Base-by-base conservation (phyloP, 1,284 basidiomycete genomes). In the Trametes versicolor region DNA sequence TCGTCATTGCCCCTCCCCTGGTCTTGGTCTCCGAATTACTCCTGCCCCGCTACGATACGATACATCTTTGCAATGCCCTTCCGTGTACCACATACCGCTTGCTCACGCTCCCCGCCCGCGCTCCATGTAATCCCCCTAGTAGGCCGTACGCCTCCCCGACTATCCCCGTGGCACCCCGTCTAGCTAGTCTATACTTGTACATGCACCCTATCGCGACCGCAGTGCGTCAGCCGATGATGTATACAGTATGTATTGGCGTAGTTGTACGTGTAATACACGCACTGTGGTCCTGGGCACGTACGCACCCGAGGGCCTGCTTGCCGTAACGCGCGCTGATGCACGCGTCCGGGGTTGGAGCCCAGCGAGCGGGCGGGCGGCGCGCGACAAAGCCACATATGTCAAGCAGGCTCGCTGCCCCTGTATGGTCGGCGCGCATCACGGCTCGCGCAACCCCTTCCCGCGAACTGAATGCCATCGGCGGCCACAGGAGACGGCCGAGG, bases 231-330 rank as follows among this genome's bases (percentile, higher is more conserved):
- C 50, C n/a, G n/a, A 52, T 52, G 41, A 43, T 27, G 50, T 34
- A 13, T 27, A 41, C 13, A 29, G 45, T 41, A 32, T 60, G 59
- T 54, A 62, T 55, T 56, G 47, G 60, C 34, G 17, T 56, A 41
- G 34, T 62, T 62, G 53, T 62, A 62, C 60, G 53, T 62, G 47
- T 62, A 55, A 56, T 43, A 15, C n/a, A 56, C 27, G 43, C 50
- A 25, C 34, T 37, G 48, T 27, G 41, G n/a, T 7, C 10, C 29
- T 34, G 27, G 43, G 8, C 7, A 27, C 49, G 8, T 17, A n/a
- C 27, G 49, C 49, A 3, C 27, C 37, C 37, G 15, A 17, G 50
- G 12, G 29, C 29, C 32, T n/a, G 25, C 19, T 19, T 51, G 58
- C 49, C 48, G 49, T 51, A 51, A 59, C 37, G 19, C 19, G 21